Conservation (phyloP, 1,139 yeast genomes). For the Hyphopichia burtonii region DNA sequence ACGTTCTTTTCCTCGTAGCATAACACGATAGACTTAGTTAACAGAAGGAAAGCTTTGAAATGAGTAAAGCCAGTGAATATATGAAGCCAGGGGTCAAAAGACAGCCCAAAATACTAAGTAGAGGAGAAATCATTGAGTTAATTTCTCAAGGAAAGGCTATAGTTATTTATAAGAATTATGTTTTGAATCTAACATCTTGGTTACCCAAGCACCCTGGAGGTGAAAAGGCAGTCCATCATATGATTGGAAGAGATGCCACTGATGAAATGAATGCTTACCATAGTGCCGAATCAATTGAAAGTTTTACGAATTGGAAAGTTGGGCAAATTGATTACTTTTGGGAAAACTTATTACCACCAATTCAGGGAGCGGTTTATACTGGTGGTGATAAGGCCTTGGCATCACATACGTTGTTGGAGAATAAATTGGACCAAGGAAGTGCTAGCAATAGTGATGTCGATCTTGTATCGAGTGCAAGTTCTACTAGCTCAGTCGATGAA, state of each 20-base stretch:
- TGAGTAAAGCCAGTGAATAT: background rate
- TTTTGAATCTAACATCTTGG: conserved; percentile 71
- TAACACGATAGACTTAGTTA: too few species aligned
- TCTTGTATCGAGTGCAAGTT: conserved; percentile 9
- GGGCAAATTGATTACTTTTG: conserved; percentile 65
- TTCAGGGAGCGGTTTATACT: conserved; percentile 73
- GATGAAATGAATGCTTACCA: conserved; percentile 90
- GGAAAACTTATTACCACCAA: conserved; percentile 81
- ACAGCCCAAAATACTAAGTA: conserved; percentile 8
- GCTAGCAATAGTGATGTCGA: conserved; percentile 12
- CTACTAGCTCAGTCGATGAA: conserved; percentile 11
- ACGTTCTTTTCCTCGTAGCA: too few species aligned
- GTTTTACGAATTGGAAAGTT: conserved; percentile 56
- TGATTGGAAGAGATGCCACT: conserved; percentile 88
- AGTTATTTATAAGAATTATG: conserved; percentile 62
- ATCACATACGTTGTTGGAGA: conserved; percentile 11
- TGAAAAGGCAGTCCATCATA: conserved; percentile 75
- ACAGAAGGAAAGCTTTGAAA: too few species aligned
- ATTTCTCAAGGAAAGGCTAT: conserved; percentile 70
- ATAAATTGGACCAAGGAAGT: conserved; percentile 15
- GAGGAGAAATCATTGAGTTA: conserved; percentile 34
- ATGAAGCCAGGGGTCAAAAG: background rate
- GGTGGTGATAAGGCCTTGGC: background rate
- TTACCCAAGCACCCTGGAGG: conserved; percentile 83
- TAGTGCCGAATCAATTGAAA: conserved; percentile 50